These are phyloP conservation scores for Cladophialophora psammophila DNA, from an alignment of 2,329 filamentous ascomycete genomes.

Conservation along the genomic window DNA sequence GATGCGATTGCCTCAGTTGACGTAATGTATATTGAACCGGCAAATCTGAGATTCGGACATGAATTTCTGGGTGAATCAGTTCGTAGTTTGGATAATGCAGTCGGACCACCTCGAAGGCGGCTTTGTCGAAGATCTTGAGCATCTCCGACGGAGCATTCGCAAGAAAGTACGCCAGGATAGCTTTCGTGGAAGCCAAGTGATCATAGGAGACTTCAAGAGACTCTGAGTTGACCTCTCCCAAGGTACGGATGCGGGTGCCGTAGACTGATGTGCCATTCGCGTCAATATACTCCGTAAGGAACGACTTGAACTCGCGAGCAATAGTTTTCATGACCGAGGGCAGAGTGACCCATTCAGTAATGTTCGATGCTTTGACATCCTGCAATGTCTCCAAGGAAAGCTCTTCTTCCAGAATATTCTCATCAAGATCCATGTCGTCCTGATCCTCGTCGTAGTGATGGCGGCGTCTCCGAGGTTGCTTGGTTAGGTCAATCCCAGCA, in stretches of 20 bases:
- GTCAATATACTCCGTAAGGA: conserved; percentile 95
- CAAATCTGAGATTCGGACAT: conserved; percentile 93
- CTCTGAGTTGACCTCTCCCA: conserved; percentile 97
- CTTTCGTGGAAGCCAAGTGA: conserved; percentile 87
- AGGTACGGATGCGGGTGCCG: conserved; percentile 87
- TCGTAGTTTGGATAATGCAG: conserved; percentile 98
- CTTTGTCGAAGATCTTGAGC: conserved; percentile 93
- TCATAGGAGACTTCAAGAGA: conserved; percentile 96
- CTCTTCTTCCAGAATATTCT: conserved; percentile 95
- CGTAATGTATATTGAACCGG: conserved; percentile 95
- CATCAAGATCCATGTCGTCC: conserved; percentile 86
- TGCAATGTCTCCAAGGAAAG: conserved; percentile 88
- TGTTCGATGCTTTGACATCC: conserved; percentile 89
- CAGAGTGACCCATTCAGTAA: conserved; percentile 94
- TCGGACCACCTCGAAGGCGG: conserved; percentile 94
- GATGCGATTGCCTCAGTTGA: conserved; percentile 90
- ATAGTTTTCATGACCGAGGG: conserved; percentile 91
- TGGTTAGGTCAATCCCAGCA: conserved; percentile 81
- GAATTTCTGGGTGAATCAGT: conserved; percentile 95
- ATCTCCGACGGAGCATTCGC: conserved; percentile 96
- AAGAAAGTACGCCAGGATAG: conserved; percentile 92
- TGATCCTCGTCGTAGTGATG: conserved; percentile 94
- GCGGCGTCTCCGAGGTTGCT: conserved; percentile 82
- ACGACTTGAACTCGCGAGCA: conserved; percentile 95
- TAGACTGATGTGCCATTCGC: conserved; percentile 90